Base-by-base conservation (phyloP, 768 basidiomycete species). In the Calvatia gigantea region DNA sequence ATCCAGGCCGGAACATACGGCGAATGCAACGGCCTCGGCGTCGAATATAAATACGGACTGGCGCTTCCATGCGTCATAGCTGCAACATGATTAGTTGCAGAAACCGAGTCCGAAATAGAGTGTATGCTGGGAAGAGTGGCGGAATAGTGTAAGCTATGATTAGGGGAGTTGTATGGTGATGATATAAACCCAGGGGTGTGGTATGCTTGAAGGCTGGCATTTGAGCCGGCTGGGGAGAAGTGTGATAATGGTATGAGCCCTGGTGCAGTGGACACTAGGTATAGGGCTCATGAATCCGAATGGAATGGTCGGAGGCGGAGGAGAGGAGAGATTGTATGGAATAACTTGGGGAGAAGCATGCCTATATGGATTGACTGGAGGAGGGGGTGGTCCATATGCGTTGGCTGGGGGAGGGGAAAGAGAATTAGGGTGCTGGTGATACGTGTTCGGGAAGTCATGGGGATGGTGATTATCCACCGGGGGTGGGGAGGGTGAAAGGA, bases 1-100 rank as follows among this genome's bases (percentile, higher is more conserved):
- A 67, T 60, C 69, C 69, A 73, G n/a, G 66, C 61, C 14, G 71
- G 64, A 19, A 68, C 60, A 56, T 71, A 73, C 7, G 70, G 55
- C 44, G 68, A 65, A 35, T 62, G 43, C 9, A 56, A 12, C 25
- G 51, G 38, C 12, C 42, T 57, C n/a, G 60, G 55, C 9, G 46
- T 58, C 9, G 53, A 52, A 59, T 67, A 69, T 27, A 65, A 54
- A 35, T 69, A 71, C 6, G 69, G 67, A 44, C 69, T 72, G 29
- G 56, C 60, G 17, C 52, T 58, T 11, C 54, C 54, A 17, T 38
- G 32, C 5, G 15, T 7, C 46, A n/a, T 27, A 23, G 25, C 15
- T 12, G 43, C 25, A 27, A 27, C 27, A 25, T 47, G 46, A 12
- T 15, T 17, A 6, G 17, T 15, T 8, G 31, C n/a, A 7, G 31